Evolutionary conservation across 768 basidiomycete genomes (phyloP), one percentile per base, ranked within the genome.

Genomic region (Collybia sordida): DNA sequence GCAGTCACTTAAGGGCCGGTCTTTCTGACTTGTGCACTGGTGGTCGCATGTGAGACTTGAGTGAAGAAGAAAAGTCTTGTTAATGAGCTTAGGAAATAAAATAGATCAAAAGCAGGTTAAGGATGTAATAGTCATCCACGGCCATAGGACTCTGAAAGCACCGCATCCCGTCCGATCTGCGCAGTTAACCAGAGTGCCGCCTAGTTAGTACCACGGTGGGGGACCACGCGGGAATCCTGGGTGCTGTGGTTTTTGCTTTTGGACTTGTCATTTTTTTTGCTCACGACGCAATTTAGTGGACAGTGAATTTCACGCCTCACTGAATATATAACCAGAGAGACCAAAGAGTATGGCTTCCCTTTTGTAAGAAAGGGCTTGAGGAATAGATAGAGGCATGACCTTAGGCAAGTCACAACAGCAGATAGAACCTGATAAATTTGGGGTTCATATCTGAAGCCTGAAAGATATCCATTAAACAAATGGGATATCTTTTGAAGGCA

Each of bases 381-480:
- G 25, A 27, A 4, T 27, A 4, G 25, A 27, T 4, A 27, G 25
- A 27, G 25, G 4, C 9, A 27, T 27, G 25, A 9, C 25, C 9
- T 85, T 85, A 84, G 82, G 85, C 84, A 84, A 85, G 84, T 82
- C 81, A 82, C 85, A 83, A 81, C 9, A 27, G 25, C 25, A 27
- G 25, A 27, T 27, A 27, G 25, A 9, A 27, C 25, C 25, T 27
- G 25, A 4, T 27, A 27, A 27, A 4, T 9, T 27, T 27, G 4
- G 25, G 25, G 25, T 27, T 9, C 25, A 27, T 27, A 27, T 27
- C 9, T 27, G 25, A 27, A 9, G 25, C 9, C 4, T 4, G 25
- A 27, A 27, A 27, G 25, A 27, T n/a, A n/a, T n/a, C n/a, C n/a
- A n/a, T n/a, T n/a, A n/a, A n/a, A n/a, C n/a, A n/a, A n/a, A n/a